These are phyloP conservation scores for Aspergillus fructus DNA, from an alignment of 2,329 filamentous ascomycete species.

Conservation along the genomic window DNA sequence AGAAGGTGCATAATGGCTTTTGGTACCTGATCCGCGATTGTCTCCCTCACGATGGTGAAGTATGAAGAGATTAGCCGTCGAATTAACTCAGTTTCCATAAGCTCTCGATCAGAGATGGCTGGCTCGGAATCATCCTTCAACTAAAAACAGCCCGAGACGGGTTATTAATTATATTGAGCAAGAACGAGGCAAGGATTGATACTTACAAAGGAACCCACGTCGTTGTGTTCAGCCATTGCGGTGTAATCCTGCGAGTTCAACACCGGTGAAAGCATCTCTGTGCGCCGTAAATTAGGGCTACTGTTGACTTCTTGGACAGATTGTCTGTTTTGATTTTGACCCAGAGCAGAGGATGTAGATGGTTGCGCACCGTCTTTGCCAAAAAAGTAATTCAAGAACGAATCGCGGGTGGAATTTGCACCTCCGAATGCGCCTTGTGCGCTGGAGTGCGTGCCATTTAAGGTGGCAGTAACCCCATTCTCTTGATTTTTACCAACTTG, in stretches of 20 bases:
- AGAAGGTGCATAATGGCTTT: slow-evolving; percentile 99
- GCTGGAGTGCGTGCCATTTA: slow-evolving; percentile 64
- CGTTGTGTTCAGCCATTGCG: slow-evolving; percentile 39
- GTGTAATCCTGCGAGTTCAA: slow-evolving; percentile 47
- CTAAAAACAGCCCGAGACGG: slow-evolving; percentile 19
- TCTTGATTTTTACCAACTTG: slow-evolving; percentile 62
- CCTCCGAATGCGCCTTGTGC: slow-evolving; percentile 64
- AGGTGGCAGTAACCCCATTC: slow-evolving; percentile 65
- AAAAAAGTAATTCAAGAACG: slow-evolving; percentile 98
- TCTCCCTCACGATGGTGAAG: slow-evolving; percentile 98
- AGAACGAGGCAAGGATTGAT: not conserved
- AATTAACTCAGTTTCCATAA: slow-evolving; percentile 96
- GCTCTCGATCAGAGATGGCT: slow-evolving; percentile 89
- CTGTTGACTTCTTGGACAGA: slow-evolving; percentile 79
- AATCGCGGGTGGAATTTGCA: slow-evolving; percentile 71
- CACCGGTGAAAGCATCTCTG: slow-evolving; percentile 48
- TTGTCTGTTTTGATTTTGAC: slow-evolving; percentile 57
- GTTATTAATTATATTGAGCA: slow-evolving; percentile 11
- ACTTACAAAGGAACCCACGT: slow-evolving; percentile 51
- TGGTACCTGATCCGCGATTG: slow-evolving; percentile 96
- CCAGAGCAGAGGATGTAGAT: slow-evolving; percentile 44
- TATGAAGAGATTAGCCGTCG: slow-evolving; percentile 95
- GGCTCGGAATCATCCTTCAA: slow-evolving; percentile 63
- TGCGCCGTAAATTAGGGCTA: slow-evolving; percentile 74
- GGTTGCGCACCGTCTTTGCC: slow-evolving; percentile 73